Evolutionary conservation across 192 early-diverging fungal species (phyloP), one percentile per base, ranked within the genome.

Genomic region (Pecoramyces ruminantium): DNA sequence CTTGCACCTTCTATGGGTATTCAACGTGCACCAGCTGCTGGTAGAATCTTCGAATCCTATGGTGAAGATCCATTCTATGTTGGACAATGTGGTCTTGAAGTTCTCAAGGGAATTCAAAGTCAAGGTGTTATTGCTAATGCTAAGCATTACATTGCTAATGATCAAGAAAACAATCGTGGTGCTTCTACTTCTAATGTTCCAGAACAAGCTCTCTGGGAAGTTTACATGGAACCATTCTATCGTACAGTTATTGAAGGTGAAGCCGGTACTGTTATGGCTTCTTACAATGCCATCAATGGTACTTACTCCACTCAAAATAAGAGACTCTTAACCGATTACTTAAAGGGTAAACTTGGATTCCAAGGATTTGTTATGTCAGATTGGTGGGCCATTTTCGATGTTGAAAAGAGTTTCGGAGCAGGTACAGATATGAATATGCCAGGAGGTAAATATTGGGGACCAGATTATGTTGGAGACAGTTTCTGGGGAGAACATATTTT

Each of bases 291-390:
- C n/a, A 25, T 93, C 16, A 91, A 93, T 83, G 82, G 84, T n/a
- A 86, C 84, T 16, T 85, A 87, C 42, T 85, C 90, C 2, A 91
- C 90, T 82, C 87, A 90, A 81, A 89, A 87, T 82, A 78, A 25
- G 11, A 84, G 21, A 40, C 83, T 34, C 77, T 92, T 38, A 87
- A 88, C 27, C 78, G 80, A 29, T 34, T 91, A 28, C 79, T 92
- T 67, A 78, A 93, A 85, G 30, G 77, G 78, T 9, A 86, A 92
- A 78, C 81, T 92, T 34, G 88, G 84, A 3, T 92, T 93, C 82
- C 51, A 85, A n/a, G 90, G 89, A 3, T 92, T 92, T 67, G 88
- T 92, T 77, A 89, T 89, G 87, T 85, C 88, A 30, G 91, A 92
- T 79, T 92, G 90, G 90, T 84, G 82, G 77, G 90, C 90, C 40